Conservation (phyloP, 1,284 basidiomycete species). For the Pseudozyma tsukubaensis region DNA sequence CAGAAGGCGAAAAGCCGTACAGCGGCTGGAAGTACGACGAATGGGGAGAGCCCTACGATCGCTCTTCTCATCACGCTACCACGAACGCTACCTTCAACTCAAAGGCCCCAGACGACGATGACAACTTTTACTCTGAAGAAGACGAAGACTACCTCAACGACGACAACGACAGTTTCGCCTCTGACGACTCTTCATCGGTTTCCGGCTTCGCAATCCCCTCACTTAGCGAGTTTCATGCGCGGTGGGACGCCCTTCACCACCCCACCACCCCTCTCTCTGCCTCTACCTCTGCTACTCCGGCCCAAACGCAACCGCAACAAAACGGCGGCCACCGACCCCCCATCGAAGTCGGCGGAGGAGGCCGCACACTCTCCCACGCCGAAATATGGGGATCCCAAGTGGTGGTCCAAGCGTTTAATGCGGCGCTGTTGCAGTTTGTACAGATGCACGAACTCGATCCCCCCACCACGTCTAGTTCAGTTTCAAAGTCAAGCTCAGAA, state of each 20-base stretch:
- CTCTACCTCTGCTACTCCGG: background rate
- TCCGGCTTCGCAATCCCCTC: slow-evolving; percentile 26
- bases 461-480: background rate
- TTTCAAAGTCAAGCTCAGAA: too few species aligned
- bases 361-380: slow-evolving; percentile 19
- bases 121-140: background rate
- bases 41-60: slow-evolving; percentile 15
- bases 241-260: background rate
- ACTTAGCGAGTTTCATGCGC: slow-evolving; percentile 21
- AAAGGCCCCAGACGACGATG: background rate
- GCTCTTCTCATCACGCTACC: background rate
- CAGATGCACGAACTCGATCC: slow-evolving; percentile 7
- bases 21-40: slow-evolving; percentile 38
- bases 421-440: slow-evolving; percentile 20
- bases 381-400: slow-evolving; percentile 21
- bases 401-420: slow-evolving; percentile 11
- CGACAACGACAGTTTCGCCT: background rate
- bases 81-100: too few species aligned
- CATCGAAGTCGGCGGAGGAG: slow-evolving; percentile 28
- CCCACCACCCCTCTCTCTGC: background rate
- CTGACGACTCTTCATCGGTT: background rate
- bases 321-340: slow-evolving; percentile 16
- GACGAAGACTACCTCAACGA: slow-evolving; percentile 4
- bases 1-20: background rate
- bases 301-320: background rate